phyloP scores from a whole-genome alignment of 768 basidiomycete genomes.

The Suillus occidentalis region DNA sequence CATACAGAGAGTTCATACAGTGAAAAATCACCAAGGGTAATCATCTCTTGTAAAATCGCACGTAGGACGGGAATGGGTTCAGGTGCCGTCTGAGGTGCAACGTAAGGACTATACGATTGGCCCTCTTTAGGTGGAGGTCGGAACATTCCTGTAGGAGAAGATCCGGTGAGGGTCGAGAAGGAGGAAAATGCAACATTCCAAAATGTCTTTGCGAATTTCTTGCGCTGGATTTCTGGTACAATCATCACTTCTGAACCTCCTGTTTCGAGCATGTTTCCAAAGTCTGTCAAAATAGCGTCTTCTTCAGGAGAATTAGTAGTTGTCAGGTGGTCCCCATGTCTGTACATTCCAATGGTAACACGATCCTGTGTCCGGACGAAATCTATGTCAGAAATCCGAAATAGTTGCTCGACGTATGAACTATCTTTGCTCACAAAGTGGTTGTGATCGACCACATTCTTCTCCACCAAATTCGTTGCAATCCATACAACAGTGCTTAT shows the following conservation, averaged over 20 bases:
- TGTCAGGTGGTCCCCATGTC: slow-evolving; percentile 41
- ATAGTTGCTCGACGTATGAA: not conserved
- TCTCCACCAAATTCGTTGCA: slow-evolving; percentile 45
- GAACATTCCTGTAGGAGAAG: slow-evolving; percentile 51
- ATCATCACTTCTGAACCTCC: slow-evolving; percentile 50
- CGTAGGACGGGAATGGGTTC: slow-evolving; percentile 49
- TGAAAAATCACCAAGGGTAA: slow-evolving; percentile 36
- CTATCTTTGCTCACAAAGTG: not conserved
- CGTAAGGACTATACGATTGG: slow-evolving; percentile 39
- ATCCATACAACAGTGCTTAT: slow-evolving; percentile 58
- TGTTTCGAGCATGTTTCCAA: slow-evolving; percentile 42
- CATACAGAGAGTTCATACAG: not conserved
- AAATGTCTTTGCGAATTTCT: slow-evolving; percentile 63
- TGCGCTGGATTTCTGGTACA: slow-evolving; percentile 59
- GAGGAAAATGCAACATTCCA: slow-evolving; percentile 63
- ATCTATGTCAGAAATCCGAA: not conserved
- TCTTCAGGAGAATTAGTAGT: slow-evolving; percentile 39
- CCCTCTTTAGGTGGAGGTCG: slow-evolving; percentile 41
- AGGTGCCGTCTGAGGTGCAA: slow-evolving; percentile 41
- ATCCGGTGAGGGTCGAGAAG: slow-evolving; percentile 50
- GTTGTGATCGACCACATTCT: slow-evolving; percentile 42
- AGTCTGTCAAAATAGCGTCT: slow-evolving; percentile 45
- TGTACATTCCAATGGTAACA: slow-evolving; percentile 54
- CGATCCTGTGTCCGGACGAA: slow-evolving; percentile 42
- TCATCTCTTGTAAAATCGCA: slow-evolving; percentile 46